These are phyloP conservation scores for Torrubiella hemipterigena DNA, from an alignment of 2,329 filamentous ascomycete genomes.

Conservation along the genomic window DNA sequence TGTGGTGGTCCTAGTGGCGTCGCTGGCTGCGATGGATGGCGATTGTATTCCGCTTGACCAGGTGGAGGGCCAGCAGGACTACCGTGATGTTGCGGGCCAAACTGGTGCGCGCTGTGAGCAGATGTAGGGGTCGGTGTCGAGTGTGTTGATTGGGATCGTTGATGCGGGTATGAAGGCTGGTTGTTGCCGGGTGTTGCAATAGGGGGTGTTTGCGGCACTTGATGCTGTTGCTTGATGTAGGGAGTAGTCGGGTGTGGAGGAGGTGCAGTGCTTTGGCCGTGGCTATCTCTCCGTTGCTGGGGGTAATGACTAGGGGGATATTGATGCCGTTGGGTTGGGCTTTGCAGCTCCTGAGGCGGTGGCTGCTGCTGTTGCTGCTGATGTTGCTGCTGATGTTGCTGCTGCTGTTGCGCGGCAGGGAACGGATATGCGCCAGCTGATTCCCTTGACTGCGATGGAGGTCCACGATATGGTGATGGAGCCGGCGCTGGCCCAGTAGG, in stretches of 20 bases:
- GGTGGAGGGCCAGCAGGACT: constrained; percentile 39
- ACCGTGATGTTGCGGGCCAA: constrained; percentile 36
- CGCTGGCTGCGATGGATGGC: constrained; percentile 41
- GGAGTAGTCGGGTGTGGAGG: constrained; percentile 21
- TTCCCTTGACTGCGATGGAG: neutral
- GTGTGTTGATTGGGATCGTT: constrained; percentile 44
- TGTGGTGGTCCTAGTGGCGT: constrained; percentile 40
- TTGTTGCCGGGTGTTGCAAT: constrained; percentile 28
- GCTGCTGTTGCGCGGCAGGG: constrained; percentile 11
- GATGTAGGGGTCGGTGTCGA: constrained; percentile 51
- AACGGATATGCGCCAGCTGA: neutral
- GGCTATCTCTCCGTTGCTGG: constrained; percentile 34
- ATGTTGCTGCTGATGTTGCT: constrained; percentile 35
- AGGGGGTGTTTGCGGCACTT: constrained; percentile 37
- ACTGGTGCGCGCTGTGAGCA: constrained; percentile 45
- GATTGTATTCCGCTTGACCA: constrained; percentile 27
- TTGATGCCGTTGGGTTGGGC: constrained; percentile 39
- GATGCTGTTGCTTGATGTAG: constrained; percentile 27
- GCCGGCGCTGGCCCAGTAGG: neutral
- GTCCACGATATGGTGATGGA: neutral
- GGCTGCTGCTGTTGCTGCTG: constrained; percentile 21
- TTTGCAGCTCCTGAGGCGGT: constrained; percentile 30
- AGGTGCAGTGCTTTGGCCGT: constrained; percentile 28
- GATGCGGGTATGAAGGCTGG: constrained; percentile 23
- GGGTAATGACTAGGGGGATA: constrained; percentile 31